A percentile compares a stretch with the other conserved stretches of the same genome.
phyloP scores from a whole-genome alignment of 2,329 filamentous ascomycete species.

The Coniochaeta pulveracea region DNA sequence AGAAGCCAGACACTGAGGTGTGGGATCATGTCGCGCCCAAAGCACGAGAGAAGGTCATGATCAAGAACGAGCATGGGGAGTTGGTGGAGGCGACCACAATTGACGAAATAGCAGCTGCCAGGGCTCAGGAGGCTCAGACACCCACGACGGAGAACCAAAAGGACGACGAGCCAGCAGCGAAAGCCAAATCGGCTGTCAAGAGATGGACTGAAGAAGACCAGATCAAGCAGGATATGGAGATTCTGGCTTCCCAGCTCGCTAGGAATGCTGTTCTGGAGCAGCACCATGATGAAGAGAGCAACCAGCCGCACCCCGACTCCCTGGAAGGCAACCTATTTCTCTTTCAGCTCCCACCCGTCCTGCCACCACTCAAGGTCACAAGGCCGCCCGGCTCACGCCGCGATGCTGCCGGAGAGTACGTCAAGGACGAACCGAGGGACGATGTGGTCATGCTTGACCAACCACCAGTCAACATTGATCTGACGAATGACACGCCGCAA shows the following conservation, averaged over 20 bases:
- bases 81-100: slow-evolving; percentile 10
- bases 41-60: slow-evolving; percentile 11
- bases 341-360: slow-evolving; percentile 53
- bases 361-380: slow-evolving; percentile 37
- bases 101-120: slow-evolving; percentile 9
- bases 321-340: slow-evolving; percentile 47
- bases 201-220: slow-evolving; percentile 18
- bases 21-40: slow-evolving; percentile 29
- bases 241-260: slow-evolving; percentile 18
- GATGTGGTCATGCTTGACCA: slow-evolving; percentile 26
- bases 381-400: slow-evolving; percentile 7
- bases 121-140: slow-evolving; percentile 17
- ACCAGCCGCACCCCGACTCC: slow-evolving; percentile 9
- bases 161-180: slow-evolving; percentile 8
- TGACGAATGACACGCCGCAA: slow-evolving; percentile 22
- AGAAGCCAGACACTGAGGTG: slow-evolving; percentile 23
- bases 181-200: too few species aligned
- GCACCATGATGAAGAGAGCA: slow-evolving; percentile 3
- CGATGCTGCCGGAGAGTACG: slow-evolving; percentile 8
- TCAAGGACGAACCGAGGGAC: slow-evolving; percentile 29
- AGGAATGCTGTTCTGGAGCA: slow-evolving; percentile 9
- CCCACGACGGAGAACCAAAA: slow-evolving; percentile 13
- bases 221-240: slow-evolving; percentile 19
- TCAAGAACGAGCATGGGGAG: slow-evolving; percentile 12
- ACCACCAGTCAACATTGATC: slow-evolving; percentile 23